These are phyloP conservation scores for Lathyrus aphaca DNA, from an alignment of 306 rosid species.

Conservation along the genomic window DNA sequence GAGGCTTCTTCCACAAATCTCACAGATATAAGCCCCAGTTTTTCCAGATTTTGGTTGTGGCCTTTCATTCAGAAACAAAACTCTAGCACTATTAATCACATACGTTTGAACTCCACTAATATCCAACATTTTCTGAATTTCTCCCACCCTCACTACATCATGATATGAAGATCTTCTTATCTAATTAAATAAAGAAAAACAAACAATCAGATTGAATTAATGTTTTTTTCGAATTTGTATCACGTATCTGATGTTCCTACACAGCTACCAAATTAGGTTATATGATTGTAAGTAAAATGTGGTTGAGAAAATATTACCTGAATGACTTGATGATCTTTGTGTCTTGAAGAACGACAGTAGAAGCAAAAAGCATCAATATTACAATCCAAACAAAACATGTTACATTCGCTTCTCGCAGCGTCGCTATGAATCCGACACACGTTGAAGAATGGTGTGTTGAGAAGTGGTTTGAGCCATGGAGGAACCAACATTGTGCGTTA, in stretches of 20 bases:
- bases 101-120: slow-evolving; percentile 91
- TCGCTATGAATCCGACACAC: slow-evolving; percentile 75
- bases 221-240: too few species aligned
- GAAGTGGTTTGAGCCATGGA: slow-evolving; percentile 82
- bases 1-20: slow-evolving; percentile 87
- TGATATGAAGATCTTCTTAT: slow-evolving; percentile 92
- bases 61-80: slow-evolving; percentile 88
- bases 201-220: neutral
- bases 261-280: neutral
- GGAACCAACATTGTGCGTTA: slow-evolving; percentile 75
- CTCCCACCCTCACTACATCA: slow-evolving; percentile 86
- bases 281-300: neutral
- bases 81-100: slow-evolving; percentile 93
- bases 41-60: slow-evolving; percentile 89
- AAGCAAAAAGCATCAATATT: slow-evolving; percentile 79
- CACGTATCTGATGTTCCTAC: too few species aligned
- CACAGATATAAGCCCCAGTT: slow-evolving; percentile 81
- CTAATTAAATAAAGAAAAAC: slow-evolving; percentile 41
- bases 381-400: slow-evolving; percentile 93
- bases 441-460: slow-evolving; percentile 70
- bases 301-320: slow-evolving; percentile 51
- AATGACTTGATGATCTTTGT: slow-evolving; percentile 91
- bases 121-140: slow-evolving; percentile 73
- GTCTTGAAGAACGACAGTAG: slow-evolving; percentile 84
- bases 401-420: slow-evolving; percentile 79